phyloP scores from a whole-genome alignment of 2,329 filamentous ascomycete genomes.

The Aureobasidium sp. region DNA sequence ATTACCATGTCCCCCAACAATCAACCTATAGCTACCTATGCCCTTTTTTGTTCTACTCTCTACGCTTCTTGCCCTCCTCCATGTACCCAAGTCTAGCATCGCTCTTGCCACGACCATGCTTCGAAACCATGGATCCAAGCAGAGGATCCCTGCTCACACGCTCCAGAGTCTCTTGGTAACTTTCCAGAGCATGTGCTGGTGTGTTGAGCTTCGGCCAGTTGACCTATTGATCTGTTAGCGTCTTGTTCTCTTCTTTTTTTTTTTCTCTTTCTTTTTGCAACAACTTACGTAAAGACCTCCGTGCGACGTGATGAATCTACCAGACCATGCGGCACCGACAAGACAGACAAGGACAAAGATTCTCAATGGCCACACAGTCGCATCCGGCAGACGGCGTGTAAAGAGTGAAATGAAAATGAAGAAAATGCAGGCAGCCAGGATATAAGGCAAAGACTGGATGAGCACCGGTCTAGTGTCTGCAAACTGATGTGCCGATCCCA shows the following conservation, averaged over 20 bases:
- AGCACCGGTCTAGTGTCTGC: slow-evolving; percentile 75
- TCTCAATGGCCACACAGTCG: slow-evolving; percentile 70
- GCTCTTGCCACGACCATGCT: slow-evolving; percentile 75
- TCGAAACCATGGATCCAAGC: slow-evolving; percentile 61
- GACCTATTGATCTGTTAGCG: slow-evolving; percentile 49
- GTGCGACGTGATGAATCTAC: slow-evolving; percentile 69
- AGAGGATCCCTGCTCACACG: slow-evolving; percentile 76
- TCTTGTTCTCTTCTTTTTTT: no score
- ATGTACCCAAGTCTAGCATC: slow-evolving; percentile 73
- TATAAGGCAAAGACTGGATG: slow-evolving; percentile 88
- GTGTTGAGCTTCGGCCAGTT: slow-evolving; percentile 98
- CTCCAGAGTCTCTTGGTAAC: slow-evolving; percentile 75
- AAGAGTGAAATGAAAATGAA: slow-evolving; percentile 68
- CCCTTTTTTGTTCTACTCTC: slow-evolving; percentile 50
- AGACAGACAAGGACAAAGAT: slow-evolving; percentile 76
- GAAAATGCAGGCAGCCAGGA: slow-evolving; percentile 78
- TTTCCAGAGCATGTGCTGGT: slow-evolving; percentile 74
- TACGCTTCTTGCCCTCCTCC: slow-evolving; percentile 97
- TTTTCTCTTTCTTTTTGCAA: no score
- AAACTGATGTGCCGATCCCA: slow-evolving; percentile 67
- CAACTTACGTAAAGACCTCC: slow-evolving; percentile 90
- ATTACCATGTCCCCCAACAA: neutral
- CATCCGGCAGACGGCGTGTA: slow-evolving; percentile 61
- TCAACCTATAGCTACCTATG: neutral
- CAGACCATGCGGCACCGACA: slow-evolving; percentile 58